Percentiles rank a stretch among this genome's conserved stretches.
Conservation (phyloP, 768 basidiomycete genomes). For the Hemileccinum rubropunctum region DNA sequence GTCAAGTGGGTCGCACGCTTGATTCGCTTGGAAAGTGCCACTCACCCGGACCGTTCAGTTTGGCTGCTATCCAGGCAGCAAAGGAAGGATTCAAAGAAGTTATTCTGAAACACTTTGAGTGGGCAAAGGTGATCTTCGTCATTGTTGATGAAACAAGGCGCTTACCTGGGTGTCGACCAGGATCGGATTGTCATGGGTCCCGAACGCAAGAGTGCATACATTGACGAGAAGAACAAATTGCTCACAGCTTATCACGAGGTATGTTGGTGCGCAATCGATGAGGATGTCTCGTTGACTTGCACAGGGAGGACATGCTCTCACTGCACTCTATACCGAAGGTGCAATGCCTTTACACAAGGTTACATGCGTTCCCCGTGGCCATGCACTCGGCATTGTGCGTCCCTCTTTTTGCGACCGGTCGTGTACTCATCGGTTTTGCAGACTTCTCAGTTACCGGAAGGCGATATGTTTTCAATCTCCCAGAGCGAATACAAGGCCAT, state of each 20-base stretch:
- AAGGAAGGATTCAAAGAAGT: conserved; percentile 78
- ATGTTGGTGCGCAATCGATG: conserved; percentile 11
- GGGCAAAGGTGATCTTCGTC: conserved; percentile 77
- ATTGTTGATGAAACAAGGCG: neutral
- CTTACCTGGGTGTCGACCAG: conserved; percentile 32
- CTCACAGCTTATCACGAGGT: conserved; percentile 97
- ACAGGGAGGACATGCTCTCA: conserved; percentile 90
- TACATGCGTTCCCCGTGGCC: conserved; percentile 94
- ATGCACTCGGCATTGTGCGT: conserved; percentile 84
- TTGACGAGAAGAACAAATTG: conserved; percentile 81
- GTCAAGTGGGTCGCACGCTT: conserved; percentile 67
- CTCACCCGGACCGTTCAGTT: conserved; percentile 35
- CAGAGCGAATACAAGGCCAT: conserved; percentile 72
- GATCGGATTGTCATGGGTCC: conserved; percentile 97
- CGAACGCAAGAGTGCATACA: conserved; percentile 86
- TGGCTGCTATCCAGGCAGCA: conserved; percentile 94
- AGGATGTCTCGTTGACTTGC: conserved; percentile 10
- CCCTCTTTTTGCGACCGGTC: neutral
- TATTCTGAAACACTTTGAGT: conserved; percentile 83
- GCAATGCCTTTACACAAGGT: conserved; percentile 98
- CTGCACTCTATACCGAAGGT: conserved; percentile 90
- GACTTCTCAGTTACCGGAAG: conserved; percentile 78
- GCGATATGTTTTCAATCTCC: conserved; percentile 71
- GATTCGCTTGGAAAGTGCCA: neutral
- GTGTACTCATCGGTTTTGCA: conserved; percentile 28